Evolutionary conservation across 805 yeast species (phyloP), one percentile per base, ranked within the genome.

Genomic region (Sungouiozyma intestinalis): DNA sequence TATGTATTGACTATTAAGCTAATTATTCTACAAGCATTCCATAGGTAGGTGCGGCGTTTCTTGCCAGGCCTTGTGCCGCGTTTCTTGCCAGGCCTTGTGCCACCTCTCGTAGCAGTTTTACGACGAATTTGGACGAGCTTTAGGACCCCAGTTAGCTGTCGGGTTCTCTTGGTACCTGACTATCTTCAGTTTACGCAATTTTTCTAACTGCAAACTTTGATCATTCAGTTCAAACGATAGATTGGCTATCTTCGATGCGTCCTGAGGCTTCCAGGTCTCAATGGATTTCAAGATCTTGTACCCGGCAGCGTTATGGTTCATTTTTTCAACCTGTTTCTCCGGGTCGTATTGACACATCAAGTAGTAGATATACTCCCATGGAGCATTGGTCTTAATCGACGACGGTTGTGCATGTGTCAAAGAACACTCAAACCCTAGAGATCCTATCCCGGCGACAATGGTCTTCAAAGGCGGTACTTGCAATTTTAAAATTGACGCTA

Each of bases 61-160:
- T n/a, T n/a, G n/a, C n/a, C n/a, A n/a, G n/a, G n/a, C n/a, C n/a
- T n/a, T n/a, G n/a, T n/a, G n/a, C n/a, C n/a, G n/a, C n/a, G n/a
- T n/a, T n/a, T n/a, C n/a, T n/a, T n/a, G n/a, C n/a, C n/a, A n/a
- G n/a, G n/a, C n/a, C n/a, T n/a, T n/a, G n/a, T n/a, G n/a, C n/a
- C n/a, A n/a, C n/a, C n/a, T n/a, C n/a, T n/a, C n/a, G n/a, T n/a
- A n/a, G n/a, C n/a, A n/a, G n/a, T n/a, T n/a, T 36, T 40, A 42
- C 18, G 49, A 48, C 20, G 48, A 35, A 37, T 46, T 48, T 41
- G 94, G 94, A 55, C 82, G 78, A 3, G 95, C 77, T 65, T 83
- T 85, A 32, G 97, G 99, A 1, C 99, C 99, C 99, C 99, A 92
- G 59, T 85, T 81, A 58, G 84, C 85, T 1, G 86, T 74, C 14